Evolutionary conservation across 768 basidiomycete species (phyloP).

Genomic region (Russula compacta): DNA sequence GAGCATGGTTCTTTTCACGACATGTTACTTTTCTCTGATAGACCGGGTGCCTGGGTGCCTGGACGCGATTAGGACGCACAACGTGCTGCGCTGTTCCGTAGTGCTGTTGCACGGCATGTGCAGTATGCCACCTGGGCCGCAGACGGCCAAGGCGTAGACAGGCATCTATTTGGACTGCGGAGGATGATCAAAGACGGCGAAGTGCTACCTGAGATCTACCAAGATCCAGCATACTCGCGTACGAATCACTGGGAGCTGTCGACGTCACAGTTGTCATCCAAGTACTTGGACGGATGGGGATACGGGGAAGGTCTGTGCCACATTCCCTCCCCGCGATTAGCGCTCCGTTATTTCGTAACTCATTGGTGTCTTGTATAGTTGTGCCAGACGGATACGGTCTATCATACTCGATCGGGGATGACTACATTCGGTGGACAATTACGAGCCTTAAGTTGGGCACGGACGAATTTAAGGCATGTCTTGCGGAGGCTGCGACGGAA

Average conservation of each 20-base stretch:
- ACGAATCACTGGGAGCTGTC: constrained; percentile 89
- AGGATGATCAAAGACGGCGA: constrained; percentile 71
- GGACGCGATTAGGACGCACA: constrained; percentile 36
- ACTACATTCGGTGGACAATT: constrained; percentile 85
- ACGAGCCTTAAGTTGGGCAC: constrained; percentile 57
- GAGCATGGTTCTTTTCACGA: constrained; percentile 14
- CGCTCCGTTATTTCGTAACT: not conserved
- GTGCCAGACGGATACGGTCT: constrained; percentile 89
- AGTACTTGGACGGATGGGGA: constrained; percentile 90
- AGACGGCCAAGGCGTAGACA: constrained; percentile 89
- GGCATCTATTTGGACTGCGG: constrained; percentile 92
- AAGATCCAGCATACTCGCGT: constrained; percentile 55
- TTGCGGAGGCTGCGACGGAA: constrained; percentile 77
- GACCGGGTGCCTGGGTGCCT: too few relatives aligned
- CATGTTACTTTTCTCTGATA: not conserved
- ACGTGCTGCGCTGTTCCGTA: constrained; percentile 59
- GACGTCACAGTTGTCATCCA: constrained; percentile 77
- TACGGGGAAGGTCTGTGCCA: constrained; percentile 76
- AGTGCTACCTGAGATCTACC: constrained; percentile 61
- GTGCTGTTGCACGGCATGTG: constrained; percentile 73
- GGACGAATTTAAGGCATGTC: constrained; percentile 52
- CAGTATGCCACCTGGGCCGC: constrained; percentile 88
- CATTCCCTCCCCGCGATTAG: not conserved
- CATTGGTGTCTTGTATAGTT: constrained; percentile 38
- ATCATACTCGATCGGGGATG: constrained; percentile 80